Evolutionary conservation across 371 early-diverging fungal genomes (phyloP), one percentile per base, ranked within the genome.

Genomic region (Mortierella sp.): DNA sequence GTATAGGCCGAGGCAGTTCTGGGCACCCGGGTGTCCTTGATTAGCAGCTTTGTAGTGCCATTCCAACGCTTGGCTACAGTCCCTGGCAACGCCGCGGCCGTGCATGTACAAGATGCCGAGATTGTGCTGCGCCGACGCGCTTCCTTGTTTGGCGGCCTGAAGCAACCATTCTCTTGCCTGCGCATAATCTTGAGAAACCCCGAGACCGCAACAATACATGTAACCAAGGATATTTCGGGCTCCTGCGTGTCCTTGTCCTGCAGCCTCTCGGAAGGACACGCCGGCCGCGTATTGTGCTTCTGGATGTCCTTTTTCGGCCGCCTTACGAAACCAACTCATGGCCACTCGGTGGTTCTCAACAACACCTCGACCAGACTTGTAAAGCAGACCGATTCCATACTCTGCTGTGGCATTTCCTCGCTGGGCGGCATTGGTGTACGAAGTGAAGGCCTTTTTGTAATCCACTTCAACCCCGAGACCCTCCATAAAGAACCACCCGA

Each of bases 1-100:
- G 79, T 94, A 93, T 82, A 91, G 93, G 26, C 95, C 97, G 9
- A 98, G 86, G 78, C 92, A 91, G n/a, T n/a, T 21, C 54, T 54
- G 54, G 21, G 54, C 88, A 95, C 95, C 83, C 95, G 95, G 11
- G 96, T 97, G 90, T 94, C 93, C 94, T 80, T 93, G 92, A n/a
- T 88, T 86, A 0, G 98, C 95, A 5, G 97, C 89, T 64, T 89
- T 86, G 69, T 80, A 77, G 83, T 95, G 96, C 95, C 95, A 97
- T 46, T 89, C 77, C 14, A 96, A 91, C 3, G 97, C 97, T 72
- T 88, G 82, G 9, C 79, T 46, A 2, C 91, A 72, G 79, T 95
- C 90, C 77, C 88, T 82, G 40, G n/a, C 2, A 13, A 46, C 51
- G 67, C 69, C 26, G 16, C 24, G 21, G n/a, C 54, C 54, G 54